Evolutionary conservation across 352 stramenopile genomes (phyloP).

Genomic region (Phytophthora meadii): DNA sequence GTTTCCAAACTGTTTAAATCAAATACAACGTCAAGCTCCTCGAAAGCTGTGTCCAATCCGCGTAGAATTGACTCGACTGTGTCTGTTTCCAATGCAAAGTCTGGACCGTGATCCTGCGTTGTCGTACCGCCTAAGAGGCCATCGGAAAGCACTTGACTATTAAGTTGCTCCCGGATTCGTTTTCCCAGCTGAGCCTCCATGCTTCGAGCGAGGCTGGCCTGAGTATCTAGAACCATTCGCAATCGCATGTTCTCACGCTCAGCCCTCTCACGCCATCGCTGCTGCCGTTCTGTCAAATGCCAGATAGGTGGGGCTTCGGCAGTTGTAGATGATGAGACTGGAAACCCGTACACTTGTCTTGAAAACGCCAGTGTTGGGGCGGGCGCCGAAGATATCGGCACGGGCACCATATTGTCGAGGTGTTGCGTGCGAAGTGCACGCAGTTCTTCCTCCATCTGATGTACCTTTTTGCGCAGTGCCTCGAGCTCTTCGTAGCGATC

Average conservation of each 20-base stretch:
- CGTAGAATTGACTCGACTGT: slow-evolving; percentile 35
- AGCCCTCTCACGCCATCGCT: slow-evolving; percentile 30
- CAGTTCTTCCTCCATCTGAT: slow-evolving; percentile 45
- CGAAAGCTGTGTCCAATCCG: slow-evolving; percentile 39
- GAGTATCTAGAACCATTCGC: slow-evolving; percentile 36
- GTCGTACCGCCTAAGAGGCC: background rate
- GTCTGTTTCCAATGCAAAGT: slow-evolving; percentile 34
- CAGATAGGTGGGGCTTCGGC: slow-evolving; percentile 18
- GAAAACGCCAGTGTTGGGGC: slow-evolving; percentile 24
- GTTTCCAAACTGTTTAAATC: slow-evolving; percentile 30
- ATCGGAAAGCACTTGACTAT: slow-evolving; percentile 6
- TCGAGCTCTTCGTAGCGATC: slow-evolving; percentile 42
- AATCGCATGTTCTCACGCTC: slow-evolving; percentile 38
- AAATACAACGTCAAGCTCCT: slow-evolving; percentile 43
- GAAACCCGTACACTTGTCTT: slow-evolving; percentile 25
- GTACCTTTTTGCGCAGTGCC: slow-evolving; percentile 41
- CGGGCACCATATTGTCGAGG: slow-evolving; percentile 13
- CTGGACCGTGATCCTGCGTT: slow-evolving; percentile 12
- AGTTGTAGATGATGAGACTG: slow-evolving; percentile 6
- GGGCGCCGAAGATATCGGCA: slow-evolving; percentile 16
- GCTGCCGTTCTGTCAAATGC: slow-evolving; percentile 34
- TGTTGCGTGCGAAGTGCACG: slow-evolving; percentile 21
- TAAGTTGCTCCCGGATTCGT: slow-evolving; percentile 24
- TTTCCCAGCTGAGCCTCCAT: slow-evolving; percentile 37
- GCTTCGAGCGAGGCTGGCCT: slow-evolving; percentile 36